Percentiles rank a stretch among this genome's conserved stretches.
These are phyloP conservation scores for Nyctanthes arbortristis DNA, from an alignment of 257 asterid genomes.

Conservation along the genomic window DNA sequence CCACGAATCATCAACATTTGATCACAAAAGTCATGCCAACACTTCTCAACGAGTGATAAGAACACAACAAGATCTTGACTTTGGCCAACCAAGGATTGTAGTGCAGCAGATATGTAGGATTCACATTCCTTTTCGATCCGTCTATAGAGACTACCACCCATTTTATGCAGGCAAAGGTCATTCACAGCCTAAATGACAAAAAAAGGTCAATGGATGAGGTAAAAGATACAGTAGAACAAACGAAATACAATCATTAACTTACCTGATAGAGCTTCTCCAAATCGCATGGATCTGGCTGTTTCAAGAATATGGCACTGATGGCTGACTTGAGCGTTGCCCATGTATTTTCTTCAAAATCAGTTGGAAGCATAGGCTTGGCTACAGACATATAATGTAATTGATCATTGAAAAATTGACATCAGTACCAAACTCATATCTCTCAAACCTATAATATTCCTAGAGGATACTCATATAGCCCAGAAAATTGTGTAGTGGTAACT, in stretches of 20 bases:
- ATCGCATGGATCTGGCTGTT: constrained; percentile 94
- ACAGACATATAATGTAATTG: constrained; percentile 29
- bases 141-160: constrained; percentile 54
- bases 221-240: constrained; percentile 13
- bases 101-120: constrained; percentile 42
- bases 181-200: constrained; percentile 67
- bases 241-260: constrained; percentile 5
- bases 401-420: constrained; percentile 5
- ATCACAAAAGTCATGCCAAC: constrained; percentile 57
- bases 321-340: constrained; percentile 96
- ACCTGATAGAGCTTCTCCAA: constrained; percentile 94
- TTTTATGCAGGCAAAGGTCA: constrained; percentile 51
- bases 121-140: constrained; percentile 51
- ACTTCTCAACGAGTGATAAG: constrained; percentile 51
- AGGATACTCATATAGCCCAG: not conserved
- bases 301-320: constrained; percentile 83
- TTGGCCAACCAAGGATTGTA: constrained; percentile 47
- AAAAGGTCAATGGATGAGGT: constrained; percentile 27
- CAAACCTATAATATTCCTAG: not conserved
- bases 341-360: constrained; percentile 85
- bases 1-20: constrained; percentile 82
- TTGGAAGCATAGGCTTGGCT: constrained; percentile 85
- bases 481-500: constrained; percentile 5
- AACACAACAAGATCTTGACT: constrained; percentile 52
- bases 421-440: not conserved